Conservation (phyloP, 31 red algal species). For the Porphyra umbilicalis region DNA sequence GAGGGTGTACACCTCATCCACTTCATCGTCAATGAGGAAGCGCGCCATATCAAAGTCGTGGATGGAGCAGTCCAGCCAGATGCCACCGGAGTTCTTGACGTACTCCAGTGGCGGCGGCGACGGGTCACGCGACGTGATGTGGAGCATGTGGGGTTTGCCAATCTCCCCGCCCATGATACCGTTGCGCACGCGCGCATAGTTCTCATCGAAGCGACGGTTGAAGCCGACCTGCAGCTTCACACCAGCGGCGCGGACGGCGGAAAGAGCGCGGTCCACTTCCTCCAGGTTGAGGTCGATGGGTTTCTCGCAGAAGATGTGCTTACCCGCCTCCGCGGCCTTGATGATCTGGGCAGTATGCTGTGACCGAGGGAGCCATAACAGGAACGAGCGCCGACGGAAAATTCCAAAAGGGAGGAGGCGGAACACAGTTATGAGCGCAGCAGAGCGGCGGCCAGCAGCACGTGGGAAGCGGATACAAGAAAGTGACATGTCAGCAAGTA, state of each 20-base stretch:
- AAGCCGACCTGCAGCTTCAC: conserved; percentile 98
- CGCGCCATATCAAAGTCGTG: conserved; percentile 99
- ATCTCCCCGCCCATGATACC: conserved; percentile 80
- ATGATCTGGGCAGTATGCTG: conserved; percentile 92
- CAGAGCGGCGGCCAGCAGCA: no score
- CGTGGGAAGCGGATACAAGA: no score
- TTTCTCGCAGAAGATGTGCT: conserved; percentile 99
- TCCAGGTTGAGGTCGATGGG: conserved; percentile 89
- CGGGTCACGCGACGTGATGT: conserved; percentile 89
- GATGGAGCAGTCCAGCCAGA: conserved; percentile 95
- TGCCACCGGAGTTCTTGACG: conserved; percentile 85
- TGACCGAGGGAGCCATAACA: not conserved
- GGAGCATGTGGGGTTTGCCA: conserved; percentile 85
- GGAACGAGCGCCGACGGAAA: not conserved
- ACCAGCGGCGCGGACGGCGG: conserved; percentile 76
- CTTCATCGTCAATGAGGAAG: conserved; percentile 88
- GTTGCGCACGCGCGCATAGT: conserved; percentile 67
- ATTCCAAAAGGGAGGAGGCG: not conserved
- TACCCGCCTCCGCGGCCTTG: conserved; percentile 86
- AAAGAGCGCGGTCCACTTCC: conserved; percentile 77
- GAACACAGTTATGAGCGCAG: no score
- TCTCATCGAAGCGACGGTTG: conserved; percentile 94
- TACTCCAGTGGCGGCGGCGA: conserved; percentile 87
- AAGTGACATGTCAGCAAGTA: no score
- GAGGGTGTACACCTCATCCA: conserved; percentile 87